Evolutionary conservation across 805 yeast species (phyloP).

Genomic region (Brettanomyces naardenensis): DNA sequence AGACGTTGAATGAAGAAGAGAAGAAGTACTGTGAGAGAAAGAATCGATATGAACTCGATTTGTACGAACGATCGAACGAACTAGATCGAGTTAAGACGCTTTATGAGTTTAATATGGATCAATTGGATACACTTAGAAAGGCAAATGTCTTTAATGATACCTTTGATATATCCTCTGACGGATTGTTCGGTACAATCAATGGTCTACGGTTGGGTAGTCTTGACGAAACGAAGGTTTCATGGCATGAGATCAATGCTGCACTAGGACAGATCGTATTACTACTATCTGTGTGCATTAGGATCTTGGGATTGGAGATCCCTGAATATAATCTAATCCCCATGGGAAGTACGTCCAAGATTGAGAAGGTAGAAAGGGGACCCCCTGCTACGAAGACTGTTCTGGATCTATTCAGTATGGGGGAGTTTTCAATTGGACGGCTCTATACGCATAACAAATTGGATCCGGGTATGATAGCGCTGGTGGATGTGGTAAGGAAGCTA

Average conservation of each 20-base stretch:
- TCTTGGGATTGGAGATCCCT: slow-evolving; percentile 45
- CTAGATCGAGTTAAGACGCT: slow-evolving; percentile 57
- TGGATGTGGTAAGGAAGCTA: slow-evolving; percentile 52
- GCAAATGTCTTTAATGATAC: slow-evolving; percentile 79
- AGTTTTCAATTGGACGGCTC: slow-evolving; percentile 61
- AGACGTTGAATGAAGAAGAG: slow-evolving; percentile 35
- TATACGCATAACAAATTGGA: slow-evolving; percentile 74
- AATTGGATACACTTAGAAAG: slow-evolving; percentile 61
- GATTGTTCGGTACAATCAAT: slow-evolving; percentile 81
- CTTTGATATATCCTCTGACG: slow-evolving; percentile 77
- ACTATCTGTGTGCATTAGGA: slow-evolving; percentile 52
- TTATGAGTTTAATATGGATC: slow-evolving; percentile 53
- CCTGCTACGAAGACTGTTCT: slow-evolving; percentile 35
- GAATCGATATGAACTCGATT: slow-evolving; percentile 50
- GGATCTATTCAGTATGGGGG: slow-evolving; percentile 61
- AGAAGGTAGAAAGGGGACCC: slow-evolving; percentile 37
- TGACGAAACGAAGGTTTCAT: slow-evolving; percentile 55
- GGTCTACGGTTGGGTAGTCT: slow-evolving; percentile 73
- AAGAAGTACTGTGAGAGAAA: slow-evolving; percentile 36
- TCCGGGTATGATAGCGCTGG: slow-evolving; percentile 69
- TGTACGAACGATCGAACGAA: slow-evolving; percentile 42
- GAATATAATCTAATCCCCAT: slow-evolving; percentile 67
- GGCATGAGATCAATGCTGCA: slow-evolving; percentile 91
- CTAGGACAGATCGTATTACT: slow-evolving; percentile 76
- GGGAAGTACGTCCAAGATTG: slow-evolving; percentile 78